Evolutionary conservation across 1,139 yeast species (phyloP).

Genomic region (Yamadazyma siamensis): DNA sequence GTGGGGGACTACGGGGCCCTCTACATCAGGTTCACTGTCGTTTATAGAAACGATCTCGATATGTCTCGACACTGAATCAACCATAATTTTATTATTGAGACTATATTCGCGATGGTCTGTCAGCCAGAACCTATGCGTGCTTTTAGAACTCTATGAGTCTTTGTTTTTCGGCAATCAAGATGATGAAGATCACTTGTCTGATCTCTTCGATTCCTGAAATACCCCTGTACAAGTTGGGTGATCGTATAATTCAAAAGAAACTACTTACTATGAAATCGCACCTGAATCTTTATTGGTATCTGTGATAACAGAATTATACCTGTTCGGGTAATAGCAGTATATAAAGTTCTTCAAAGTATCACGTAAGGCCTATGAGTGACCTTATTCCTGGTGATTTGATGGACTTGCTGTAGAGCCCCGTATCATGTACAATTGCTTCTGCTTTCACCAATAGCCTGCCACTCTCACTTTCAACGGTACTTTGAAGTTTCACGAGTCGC

Average conservation of each 20-base stretch:
- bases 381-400: not conserved
- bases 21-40: slow-evolving; percentile 22
- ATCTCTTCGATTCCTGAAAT: no score
- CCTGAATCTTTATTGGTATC: no score
- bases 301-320: no score
- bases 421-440: slow-evolving; percentile 34
- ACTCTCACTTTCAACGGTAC: slow-evolving; percentile 30
- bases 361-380: not conserved
- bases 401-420: slow-evolving; percentile 31
- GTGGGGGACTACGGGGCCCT: slow-evolving; percentile 48
- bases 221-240: no score
- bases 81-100: slow-evolving; percentile 4
- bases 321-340: no score
- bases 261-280: no score
- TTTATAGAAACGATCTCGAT: slow-evolving; percentile 32
- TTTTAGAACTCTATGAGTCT: no score
- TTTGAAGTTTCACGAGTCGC: slow-evolving; percentile 25
- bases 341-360: not conserved
- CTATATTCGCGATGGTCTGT: no score
- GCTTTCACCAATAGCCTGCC: slow-evolving; percentile 39
- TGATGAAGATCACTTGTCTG: no score
- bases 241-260: no score
- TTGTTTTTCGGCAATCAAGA: no score
- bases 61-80: slow-evolving; percentile 8
- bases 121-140: no score